phyloP scores from a whole-genome alignment of 768 basidiomycete species.

The Naganishia vaughanmartiniae region DNA sequence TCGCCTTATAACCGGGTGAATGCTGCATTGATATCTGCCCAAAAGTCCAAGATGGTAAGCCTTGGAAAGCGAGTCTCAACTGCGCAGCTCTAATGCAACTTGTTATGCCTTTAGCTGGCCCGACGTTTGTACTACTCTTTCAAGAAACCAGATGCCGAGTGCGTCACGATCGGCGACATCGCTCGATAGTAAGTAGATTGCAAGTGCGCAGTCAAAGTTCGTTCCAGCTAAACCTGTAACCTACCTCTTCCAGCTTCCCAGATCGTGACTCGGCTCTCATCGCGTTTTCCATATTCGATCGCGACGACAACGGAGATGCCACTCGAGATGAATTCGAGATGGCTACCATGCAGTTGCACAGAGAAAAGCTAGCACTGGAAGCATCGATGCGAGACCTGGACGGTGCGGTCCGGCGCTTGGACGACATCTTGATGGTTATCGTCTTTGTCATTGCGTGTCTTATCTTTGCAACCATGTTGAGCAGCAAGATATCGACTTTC shows the following conservation, averaged over 20 bases:
- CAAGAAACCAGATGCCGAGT: constrained; percentile 61
- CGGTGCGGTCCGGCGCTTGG: constrained; percentile 67
- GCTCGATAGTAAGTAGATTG: constrained; percentile 54
- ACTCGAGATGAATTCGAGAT: constrained; percentile 63
- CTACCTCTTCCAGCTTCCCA: constrained; percentile 56
- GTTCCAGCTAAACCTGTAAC: neutral
- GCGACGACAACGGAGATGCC: constrained; percentile 56
- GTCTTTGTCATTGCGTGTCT: constrained; percentile 68
- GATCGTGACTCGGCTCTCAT: constrained; percentile 61
- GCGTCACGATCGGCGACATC: constrained; percentile 67
- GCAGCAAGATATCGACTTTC: constrained; percentile 45
- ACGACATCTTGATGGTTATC: constrained; percentile 70
- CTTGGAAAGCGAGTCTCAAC: constrained; percentile 5
- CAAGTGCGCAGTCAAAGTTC: neutral
- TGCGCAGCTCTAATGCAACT: constrained; percentile 43
- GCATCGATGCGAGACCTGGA: constrained; percentile 86
- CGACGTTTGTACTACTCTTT: constrained; percentile 84
- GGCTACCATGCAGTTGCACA: constrained; percentile 67
- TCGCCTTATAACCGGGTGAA: constrained; percentile 77
- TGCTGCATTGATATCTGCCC: constrained; percentile 71
- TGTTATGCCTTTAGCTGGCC: constrained; percentile 59
- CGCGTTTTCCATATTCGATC: constrained; percentile 55
- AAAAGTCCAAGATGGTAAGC: constrained; percentile 60
- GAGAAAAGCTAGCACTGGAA: constrained; percentile 78
- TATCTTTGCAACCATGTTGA: constrained; percentile 80